These are phyloP conservation scores for Plasmodium blacklocki DNA, from an alignment of 169 alveolate species.

Conservation along the genomic window DNA sequence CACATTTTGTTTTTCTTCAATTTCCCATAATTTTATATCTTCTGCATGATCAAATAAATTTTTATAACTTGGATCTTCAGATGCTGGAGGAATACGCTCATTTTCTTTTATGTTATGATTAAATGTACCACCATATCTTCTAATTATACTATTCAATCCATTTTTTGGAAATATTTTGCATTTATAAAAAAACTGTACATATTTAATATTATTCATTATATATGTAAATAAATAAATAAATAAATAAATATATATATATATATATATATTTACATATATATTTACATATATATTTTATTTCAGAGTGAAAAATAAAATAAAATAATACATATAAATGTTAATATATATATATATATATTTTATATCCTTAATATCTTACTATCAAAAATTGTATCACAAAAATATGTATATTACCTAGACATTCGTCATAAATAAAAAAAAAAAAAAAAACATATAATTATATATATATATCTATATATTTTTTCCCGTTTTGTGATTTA, in stretches of 20 bases:
- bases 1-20: constrained; percentile 82
- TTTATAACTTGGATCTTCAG: constrained; percentile 87
- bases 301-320: too few species aligned
- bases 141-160: constrained; percentile 32
- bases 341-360: too few species aligned
- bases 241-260: neutral
- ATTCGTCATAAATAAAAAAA: too few species aligned
- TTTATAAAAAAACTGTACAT: constrained; percentile 21
- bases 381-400: too few species aligned
- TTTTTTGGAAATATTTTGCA: constrained; percentile 36
- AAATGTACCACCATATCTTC: constrained; percentile 80
- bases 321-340: too few species aligned
- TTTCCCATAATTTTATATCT: constrained; percentile 87
- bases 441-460: too few species aligned
- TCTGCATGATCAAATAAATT: constrained; percentile 91
- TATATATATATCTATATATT: too few species aligned
- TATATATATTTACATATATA: neutral
- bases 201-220: constrained; percentile 46
- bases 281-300: neutral
- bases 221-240: neutral
- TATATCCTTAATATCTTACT: too few species aligned
- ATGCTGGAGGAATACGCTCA: constrained; percentile 86
- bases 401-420: too few species aligned
- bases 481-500: too few species aligned
- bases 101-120: constrained; percentile 82